phyloP scores from a whole-genome alignment of 202 grass and related monocot genomes.

The Saccharum hybrid region DNA sequence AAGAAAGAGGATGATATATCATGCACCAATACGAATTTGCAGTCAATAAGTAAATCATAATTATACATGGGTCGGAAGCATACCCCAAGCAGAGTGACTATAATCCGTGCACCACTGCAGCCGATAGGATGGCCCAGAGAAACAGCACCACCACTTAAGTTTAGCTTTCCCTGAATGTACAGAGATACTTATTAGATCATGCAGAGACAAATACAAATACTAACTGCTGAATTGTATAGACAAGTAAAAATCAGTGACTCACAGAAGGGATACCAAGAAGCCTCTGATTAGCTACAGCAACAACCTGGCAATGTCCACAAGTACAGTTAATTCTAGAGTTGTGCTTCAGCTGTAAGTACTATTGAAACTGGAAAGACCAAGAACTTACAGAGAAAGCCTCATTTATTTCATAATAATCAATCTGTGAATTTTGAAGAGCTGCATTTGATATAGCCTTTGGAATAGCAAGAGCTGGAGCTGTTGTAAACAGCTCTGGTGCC shows the following conservation, averaged over 20 bases:
- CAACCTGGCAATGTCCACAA: conserved; percentile 66
- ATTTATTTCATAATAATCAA: conserved; percentile 96
- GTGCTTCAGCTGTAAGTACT: not conserved
- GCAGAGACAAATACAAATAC: not conserved
- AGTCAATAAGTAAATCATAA: not conserved
- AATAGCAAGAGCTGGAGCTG: conserved; percentile 89
- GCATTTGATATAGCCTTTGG: conserved; percentile 91
- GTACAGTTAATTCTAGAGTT: conserved; percentile 11
- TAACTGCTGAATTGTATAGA: not conserved
- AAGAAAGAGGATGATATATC: not conserved
- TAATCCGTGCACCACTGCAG: conserved; percentile 91
- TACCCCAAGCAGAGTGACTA: conserved; percentile 96
- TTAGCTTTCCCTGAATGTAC: conserved; percentile 74
- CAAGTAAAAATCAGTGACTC: conserved; percentile 38
- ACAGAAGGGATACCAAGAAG: conserved; percentile 91
- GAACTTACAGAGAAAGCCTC: conserved; percentile 85
- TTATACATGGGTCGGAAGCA: conserved; percentile 39
- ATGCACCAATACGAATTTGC: not conserved
- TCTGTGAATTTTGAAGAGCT: conserved; percentile 74
- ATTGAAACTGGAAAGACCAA: conserved; percentile 24
- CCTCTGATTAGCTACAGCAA: conserved; percentile 88
- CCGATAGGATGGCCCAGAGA: conserved; percentile 94
- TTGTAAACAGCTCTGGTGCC: conserved; percentile 94
- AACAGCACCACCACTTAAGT: conserved; percentile 87
- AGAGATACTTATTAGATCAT: conserved; percentile 25